phyloP scores from a whole-genome alignment of 129 eudicot genomes.

The Pseudognaphalium luteoalbum region DNA sequence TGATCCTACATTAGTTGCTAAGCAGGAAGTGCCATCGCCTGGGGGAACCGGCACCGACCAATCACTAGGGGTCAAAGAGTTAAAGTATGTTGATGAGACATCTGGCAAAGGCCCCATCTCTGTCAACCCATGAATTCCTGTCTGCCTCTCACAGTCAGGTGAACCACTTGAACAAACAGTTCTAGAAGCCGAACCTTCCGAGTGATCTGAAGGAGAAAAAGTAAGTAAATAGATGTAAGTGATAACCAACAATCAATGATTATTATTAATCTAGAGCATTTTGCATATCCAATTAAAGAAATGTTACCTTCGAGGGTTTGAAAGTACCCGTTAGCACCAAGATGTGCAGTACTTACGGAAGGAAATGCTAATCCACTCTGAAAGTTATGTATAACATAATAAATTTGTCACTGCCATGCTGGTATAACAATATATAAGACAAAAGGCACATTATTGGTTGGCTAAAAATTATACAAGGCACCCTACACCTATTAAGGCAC shows the following conservation, averaged over 20 bases:
- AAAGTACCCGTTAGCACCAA: constrained; percentile 16
- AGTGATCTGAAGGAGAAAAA: constrained; percentile 37
- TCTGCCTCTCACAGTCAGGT: constrained; percentile 47
- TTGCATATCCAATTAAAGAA: not conserved
- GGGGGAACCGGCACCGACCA: constrained; percentile 37
- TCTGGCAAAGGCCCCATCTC: constrained; percentile 38
- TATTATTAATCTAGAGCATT: constrained; percentile 8
- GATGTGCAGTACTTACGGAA: constrained; percentile 19
- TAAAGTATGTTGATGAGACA: constrained; percentile 38
- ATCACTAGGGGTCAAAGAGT: constrained; percentile 35
- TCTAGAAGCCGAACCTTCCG: constrained; percentile 52
- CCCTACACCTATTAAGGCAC: constrained; percentile 13
- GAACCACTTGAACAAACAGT: constrained; percentile 51
- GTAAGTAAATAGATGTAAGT: constrained; percentile 21
- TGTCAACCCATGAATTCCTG: constrained; percentile 28
- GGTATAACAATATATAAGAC: not conserved
- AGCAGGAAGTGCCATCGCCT: not conserved
- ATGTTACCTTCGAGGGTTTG: constrained; percentile 15
- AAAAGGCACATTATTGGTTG: constrained; percentile 1
- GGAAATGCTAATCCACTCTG: constrained; percentile 49
- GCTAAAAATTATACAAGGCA: not conserved
- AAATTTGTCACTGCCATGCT: constrained; percentile 23
- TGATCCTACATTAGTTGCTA: constrained; percentile 4
- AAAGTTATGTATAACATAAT: constrained; percentile 11
- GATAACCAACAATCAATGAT: not conserved